These are phyloP conservation scores for Annona cherimola DNA, from an alignment of 164 flowering plant genomes.

Conservation along the genomic window DNA sequence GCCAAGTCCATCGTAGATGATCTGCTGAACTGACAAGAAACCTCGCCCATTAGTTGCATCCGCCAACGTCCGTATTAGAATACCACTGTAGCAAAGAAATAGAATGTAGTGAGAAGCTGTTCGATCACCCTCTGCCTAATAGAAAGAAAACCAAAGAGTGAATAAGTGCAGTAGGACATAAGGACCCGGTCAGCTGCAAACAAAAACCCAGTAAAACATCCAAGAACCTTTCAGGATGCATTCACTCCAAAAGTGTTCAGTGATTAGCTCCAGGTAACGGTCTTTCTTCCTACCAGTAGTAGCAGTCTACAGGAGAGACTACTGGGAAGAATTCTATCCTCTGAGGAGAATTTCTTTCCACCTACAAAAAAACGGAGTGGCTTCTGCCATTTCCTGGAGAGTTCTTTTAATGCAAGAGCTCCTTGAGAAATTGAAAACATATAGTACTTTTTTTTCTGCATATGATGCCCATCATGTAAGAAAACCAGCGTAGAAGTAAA, in stretches of 20 bases:
- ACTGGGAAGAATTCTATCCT: neutral
- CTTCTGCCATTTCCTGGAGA: neutral
- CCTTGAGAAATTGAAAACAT: neutral
- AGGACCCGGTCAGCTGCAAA: neutral
- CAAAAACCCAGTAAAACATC: neutral
- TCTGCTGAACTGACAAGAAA: slow-evolving; percentile 51
- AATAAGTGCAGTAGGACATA: neutral
- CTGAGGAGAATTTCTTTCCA: neutral
- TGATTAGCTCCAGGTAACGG: neutral
- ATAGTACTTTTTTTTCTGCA: neutral
- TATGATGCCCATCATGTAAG: too few species aligned
- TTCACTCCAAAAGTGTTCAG: neutral
- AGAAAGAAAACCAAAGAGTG: neutral
- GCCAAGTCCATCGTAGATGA: slow-evolving; percentile 52
- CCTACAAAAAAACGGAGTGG: neutral
- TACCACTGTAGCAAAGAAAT: slow-evolving; percentile 54
- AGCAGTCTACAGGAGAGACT: neutral
- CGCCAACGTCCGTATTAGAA: slow-evolving; percentile 62
- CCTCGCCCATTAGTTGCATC: slow-evolving; percentile 58
- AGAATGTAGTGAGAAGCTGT: too few species aligned
- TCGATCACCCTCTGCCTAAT: too few species aligned
- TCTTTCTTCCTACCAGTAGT: too few species aligned
- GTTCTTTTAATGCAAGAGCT: neutral
- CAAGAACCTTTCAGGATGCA: neutral
- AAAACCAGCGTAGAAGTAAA: too few species aligned